Percentiles rank a stretch among this genome's conserved stretches.
phyloP scores from a whole-genome alignment of 2,329 filamentous ascomycete genomes.

The Ambrosiella beaveri region DNA sequence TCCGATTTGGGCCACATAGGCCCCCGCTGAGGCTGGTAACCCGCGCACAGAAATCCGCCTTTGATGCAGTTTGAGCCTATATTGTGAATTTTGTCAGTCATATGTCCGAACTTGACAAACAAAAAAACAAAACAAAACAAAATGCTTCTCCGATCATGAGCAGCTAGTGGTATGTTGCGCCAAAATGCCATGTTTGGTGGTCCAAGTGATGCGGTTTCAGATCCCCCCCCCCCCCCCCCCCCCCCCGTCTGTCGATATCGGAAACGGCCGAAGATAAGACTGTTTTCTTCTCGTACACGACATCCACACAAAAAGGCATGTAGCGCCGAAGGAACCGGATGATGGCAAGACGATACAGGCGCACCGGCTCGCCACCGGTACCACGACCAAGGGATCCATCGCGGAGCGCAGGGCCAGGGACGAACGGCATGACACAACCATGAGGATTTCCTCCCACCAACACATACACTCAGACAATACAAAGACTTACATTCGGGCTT shows the following conservation, averaged over 20 bases:
- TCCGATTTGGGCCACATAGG: constrained; percentile 60
- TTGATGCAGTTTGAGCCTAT: constrained; percentile 76
- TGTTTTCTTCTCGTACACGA: neutral
- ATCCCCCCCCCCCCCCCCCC: neutral
- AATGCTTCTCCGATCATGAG: too few relatives aligned
- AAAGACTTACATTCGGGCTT: constrained; percentile 62
- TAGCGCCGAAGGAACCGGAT: neutral
- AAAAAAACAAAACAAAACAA: too few relatives aligned
- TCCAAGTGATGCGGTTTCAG: neutral
- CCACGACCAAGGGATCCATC: too few relatives aligned
- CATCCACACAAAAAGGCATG: neutral
- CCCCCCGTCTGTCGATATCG: neutral
- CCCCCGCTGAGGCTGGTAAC: constrained; percentile 68
- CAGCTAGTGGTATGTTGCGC: neutral
- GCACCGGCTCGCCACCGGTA: neutral
- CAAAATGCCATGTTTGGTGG: neutral
- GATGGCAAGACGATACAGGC: neutral
- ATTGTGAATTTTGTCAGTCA: neutral
- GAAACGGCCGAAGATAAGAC: constrained; percentile 1
- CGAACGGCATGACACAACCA: neutral
- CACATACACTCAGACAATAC: neutral
- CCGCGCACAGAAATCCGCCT: constrained; percentile 78
- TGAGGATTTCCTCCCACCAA: neutral
- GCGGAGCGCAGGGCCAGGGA: neutral
- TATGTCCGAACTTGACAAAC: neutral